These are phyloP conservation scores for Aphelidium insulamus DNA, from an alignment of 371 early-diverging fungal genomes.

Conservation along the genomic window DNA sequence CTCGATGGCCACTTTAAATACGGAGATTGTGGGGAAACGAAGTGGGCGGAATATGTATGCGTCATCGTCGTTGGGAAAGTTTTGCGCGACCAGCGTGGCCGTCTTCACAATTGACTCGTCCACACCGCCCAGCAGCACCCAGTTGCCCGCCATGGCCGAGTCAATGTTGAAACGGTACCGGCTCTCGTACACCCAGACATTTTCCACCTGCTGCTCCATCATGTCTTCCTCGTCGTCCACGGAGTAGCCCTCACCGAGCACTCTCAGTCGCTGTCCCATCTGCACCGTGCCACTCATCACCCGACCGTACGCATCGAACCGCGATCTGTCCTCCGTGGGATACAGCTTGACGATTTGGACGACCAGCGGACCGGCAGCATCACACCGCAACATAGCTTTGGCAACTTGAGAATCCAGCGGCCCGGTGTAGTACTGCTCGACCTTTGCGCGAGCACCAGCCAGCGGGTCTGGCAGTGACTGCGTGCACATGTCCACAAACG, in stretches of 20 bases:
- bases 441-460: conserved; percentile 32
- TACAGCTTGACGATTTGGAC: conserved; percentile 74
- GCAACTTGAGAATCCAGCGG: conserved; percentile 33
- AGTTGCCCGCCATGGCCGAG: conserved; percentile 55
- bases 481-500: conserved; percentile 76
- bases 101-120: conserved; percentile 81
- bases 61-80: conserved; percentile 24
- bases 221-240: conserved; percentile 89
- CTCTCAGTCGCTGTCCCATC: conserved; percentile 46
- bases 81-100: conserved; percentile 44
- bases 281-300: conserved; percentile 72
- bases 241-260: conserved; percentile 74
- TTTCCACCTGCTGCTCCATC: conserved; percentile 50
- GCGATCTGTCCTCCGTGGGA: conserved; percentile 54
- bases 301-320: conserved; percentile 76
- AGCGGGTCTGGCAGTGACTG: conserved; percentile 56
- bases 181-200: conserved; percentile 57
- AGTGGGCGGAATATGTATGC: conserved; percentile 68
- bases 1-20: conserved; percentile 85
- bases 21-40: conserved; percentile 54
- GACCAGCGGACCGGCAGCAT: conserved; percentile 77
- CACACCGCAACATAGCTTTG: conserved; percentile 50
- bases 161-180: conserved; percentile 64
- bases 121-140: conserved; percentile 80
- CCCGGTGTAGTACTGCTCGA: conserved; percentile 55